phyloP scores from a whole-genome alignment of 2,329 filamentous ascomycete species.

The Passalora sequoiae region DNA sequence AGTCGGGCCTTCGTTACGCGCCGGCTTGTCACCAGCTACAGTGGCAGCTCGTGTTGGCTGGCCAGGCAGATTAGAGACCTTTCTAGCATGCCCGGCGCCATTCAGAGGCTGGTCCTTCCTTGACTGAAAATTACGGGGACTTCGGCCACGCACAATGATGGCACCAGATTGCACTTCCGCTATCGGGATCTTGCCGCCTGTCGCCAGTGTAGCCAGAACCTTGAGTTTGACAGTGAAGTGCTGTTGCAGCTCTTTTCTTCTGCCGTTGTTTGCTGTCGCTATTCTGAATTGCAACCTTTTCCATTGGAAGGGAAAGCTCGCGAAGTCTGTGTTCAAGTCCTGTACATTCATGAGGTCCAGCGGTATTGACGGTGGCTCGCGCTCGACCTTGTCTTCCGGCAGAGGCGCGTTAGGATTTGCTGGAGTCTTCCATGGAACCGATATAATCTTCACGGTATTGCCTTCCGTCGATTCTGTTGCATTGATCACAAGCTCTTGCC shows the following conservation, averaged over 20 bases:
- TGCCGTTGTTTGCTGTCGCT: slow-evolving; percentile 92
- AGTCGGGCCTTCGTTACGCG: slow-evolving; percentile 25
- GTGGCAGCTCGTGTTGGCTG: slow-evolving; percentile 21
- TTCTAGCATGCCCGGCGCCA: slow-evolving; percentile 71
- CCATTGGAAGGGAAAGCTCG: slow-evolving; percentile 90
- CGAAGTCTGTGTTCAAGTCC: slow-evolving; percentile 73
- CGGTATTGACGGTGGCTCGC: slow-evolving; percentile 78
- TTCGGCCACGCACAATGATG: slow-evolving; percentile 88
- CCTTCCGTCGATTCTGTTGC: slow-evolving; percentile 94
- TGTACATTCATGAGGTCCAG: slow-evolving; percentile 62
- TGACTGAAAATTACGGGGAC: slow-evolving; percentile 89
- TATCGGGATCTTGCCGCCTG: slow-evolving; percentile 74
- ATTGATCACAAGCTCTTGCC: slow-evolving; percentile 80
- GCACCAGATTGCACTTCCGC: slow-evolving; percentile 82
- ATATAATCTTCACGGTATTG: slow-evolving; percentile 86
- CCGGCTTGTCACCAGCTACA: slow-evolving; percentile 28
- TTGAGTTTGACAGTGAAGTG: slow-evolving; percentile 90
- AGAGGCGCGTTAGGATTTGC: slow-evolving; percentile 62
- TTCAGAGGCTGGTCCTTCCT: slow-evolving; percentile 87
- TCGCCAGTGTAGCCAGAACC: slow-evolving; percentile 75
- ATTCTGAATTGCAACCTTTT: slow-evolving; percentile 89
- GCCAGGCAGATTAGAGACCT: slow-evolving; percentile 37
- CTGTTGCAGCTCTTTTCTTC: slow-evolving; percentile 90
- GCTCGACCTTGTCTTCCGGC: slow-evolving; percentile 64
- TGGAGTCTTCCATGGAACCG: slow-evolving; percentile 96